phyloP scores from a whole-genome alignment of 257 asterid species.

The Solanum chilense region DNA sequence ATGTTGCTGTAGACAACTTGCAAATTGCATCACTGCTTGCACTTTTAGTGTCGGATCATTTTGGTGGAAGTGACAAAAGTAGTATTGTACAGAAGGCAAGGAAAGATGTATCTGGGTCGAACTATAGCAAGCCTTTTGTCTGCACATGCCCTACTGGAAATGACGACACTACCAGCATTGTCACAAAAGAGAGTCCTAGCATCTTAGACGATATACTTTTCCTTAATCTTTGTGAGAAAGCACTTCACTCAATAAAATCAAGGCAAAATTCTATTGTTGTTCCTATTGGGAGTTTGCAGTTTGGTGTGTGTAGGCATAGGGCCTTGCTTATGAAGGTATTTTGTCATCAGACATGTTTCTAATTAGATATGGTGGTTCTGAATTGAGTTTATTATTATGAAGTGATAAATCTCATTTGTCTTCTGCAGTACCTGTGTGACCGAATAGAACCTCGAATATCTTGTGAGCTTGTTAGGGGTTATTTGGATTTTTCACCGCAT shows the following conservation, averaged over 20 bases:
- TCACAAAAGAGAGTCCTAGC: conserved; percentile 21
- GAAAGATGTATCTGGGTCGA: conserved; percentile 67
- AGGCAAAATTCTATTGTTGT: conserved; percentile 53
- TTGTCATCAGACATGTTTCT: conserved; percentile 1
- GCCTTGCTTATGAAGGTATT: conserved; percentile 89
- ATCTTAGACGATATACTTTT: conserved; percentile 37
- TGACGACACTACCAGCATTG: conserved; percentile 11
- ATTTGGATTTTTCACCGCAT: conserved; percentile 87
- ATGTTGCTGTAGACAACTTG: conserved; percentile 30
- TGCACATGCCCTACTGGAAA: conserved; percentile 78
- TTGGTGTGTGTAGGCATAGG: conserved; percentile 95
- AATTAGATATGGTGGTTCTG: background rate
- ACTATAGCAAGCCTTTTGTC: conserved; percentile 60
- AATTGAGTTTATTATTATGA: background rate
- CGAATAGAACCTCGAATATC: conserved; percentile 79
- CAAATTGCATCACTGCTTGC: conserved; percentile 83
- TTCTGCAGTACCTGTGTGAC: conserved; percentile 76
- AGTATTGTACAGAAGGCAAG: conserved; percentile 50
- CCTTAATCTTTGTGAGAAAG: conserved; percentile 59
- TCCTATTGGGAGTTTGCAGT: conserved; percentile 83
- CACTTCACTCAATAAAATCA: conserved; percentile 56
- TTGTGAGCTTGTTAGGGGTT: conserved; percentile 96
- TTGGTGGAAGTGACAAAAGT: conserved; percentile 93
- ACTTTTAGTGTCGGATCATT: conserved; percentile 85
- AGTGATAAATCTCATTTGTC: conserved; percentile 11